A percentile compares a stretch with the other conserved stretches of the same genome.
Conservation (phyloP, 1,139 yeast species). For the Pichia sp. region DNA sequence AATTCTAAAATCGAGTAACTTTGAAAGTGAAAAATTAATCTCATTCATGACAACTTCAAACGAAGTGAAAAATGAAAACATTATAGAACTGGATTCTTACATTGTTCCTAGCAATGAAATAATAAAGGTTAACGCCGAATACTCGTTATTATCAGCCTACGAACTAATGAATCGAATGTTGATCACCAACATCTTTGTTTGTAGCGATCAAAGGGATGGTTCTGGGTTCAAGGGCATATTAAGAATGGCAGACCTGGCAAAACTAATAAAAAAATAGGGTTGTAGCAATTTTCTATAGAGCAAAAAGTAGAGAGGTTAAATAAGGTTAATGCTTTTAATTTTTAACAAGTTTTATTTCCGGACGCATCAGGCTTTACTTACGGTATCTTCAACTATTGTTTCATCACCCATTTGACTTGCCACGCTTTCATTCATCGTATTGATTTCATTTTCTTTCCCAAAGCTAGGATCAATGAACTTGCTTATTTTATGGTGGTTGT, state of each 20-base stretch:
- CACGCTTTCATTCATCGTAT: not conserved
- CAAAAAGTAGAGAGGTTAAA: no score
- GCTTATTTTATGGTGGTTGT: conserved; percentile 5
- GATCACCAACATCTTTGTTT: conserved; percentile 25
- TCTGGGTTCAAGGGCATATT: conserved; percentile 28
- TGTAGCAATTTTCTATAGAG: not conserved
- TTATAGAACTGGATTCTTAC: conserved; percentile 6
- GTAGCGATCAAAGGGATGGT: conserved; percentile 9
- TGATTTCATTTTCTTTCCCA: conserved; percentile 8
- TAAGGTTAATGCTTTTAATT: no score
- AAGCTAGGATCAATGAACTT: conserved; percentile 14
- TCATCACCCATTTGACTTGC: not conserved
- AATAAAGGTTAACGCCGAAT: conserved; percentile 23
- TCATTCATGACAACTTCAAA: conserved; percentile 3
- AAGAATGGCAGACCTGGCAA: conserved; percentile 26
- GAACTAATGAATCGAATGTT: conserved; percentile 32
- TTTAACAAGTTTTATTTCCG: no score
- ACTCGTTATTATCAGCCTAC: conserved; percentile 29
- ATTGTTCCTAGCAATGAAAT: conserved; percentile 16
- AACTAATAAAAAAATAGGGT: conserved; percentile 9
- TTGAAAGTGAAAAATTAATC: not conserved
- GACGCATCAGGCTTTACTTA: not conserved
- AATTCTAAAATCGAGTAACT: not conserved
- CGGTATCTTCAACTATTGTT: not conserved
- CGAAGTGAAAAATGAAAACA: conserved; percentile 1